Percentiles rank a stretch among this genome's conserved stretches.
These are phyloP conservation scores for Dendrobium chrysotoxum DNA, from an alignment of 106 monocot genomes.

Conservation along the genomic window DNA sequence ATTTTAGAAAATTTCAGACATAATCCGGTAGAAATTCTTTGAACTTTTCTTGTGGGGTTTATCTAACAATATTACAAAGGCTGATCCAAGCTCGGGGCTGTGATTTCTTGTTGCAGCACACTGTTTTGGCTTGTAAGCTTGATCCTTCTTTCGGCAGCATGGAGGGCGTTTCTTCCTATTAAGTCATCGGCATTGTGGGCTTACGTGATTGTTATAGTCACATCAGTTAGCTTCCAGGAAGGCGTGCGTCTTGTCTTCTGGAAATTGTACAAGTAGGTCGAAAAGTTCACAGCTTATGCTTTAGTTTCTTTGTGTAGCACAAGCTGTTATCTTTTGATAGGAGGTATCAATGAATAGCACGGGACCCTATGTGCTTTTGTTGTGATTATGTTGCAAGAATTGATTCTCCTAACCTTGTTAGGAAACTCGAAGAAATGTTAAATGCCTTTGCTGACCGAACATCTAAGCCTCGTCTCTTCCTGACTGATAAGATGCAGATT, in stretches of 20 bases:
- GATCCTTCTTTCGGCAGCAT: constrained; percentile 77
- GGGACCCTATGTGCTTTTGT: neutral
- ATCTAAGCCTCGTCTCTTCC: constrained; percentile 71
- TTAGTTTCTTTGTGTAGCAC: neutral
- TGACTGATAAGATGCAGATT: constrained; percentile 89
- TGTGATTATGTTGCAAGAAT: neutral
- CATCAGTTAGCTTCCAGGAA: constrained; percentile 89
- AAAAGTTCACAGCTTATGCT: neutral
- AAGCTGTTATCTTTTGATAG: neutral
- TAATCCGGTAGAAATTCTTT: neutral
- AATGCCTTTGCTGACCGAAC: constrained; percentile 69
- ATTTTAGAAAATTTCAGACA: neutral
- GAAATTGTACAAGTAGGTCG: constrained; percentile 83
- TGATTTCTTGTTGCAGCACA: constrained; percentile 55
- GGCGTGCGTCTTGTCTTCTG: constrained; percentile 66
- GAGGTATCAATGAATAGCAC: neutral
- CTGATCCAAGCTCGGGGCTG: neutral
- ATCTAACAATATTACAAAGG: neutral
- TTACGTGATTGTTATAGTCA: constrained; percentile 66
- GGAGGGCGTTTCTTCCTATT: constrained; percentile 92
- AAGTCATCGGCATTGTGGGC: constrained; percentile 61
- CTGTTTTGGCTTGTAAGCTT: constrained; percentile 89
- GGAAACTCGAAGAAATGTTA: constrained; percentile 73
- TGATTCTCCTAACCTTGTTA: constrained; percentile 15
- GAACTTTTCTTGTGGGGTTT: no score